Conservation (phyloP, 2,329 filamentous ascomycete genomes). For the Basipetospora chlamydospora region DNA sequence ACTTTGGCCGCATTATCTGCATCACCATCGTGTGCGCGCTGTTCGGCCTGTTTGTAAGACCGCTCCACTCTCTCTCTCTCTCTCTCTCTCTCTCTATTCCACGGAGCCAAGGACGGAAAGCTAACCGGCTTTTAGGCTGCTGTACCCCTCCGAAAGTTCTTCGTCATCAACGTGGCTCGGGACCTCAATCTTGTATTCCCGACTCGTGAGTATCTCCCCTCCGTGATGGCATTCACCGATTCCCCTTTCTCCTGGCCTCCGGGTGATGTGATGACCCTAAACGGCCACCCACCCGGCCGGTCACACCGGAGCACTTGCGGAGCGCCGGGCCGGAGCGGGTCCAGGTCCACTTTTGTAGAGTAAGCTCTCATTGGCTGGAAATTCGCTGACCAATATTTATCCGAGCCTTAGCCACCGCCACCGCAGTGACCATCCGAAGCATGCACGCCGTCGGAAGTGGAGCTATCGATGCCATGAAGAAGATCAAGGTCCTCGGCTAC, state of each 20-base stretch:
- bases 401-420: slow-evolving; percentile 28
- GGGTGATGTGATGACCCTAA: too few relatives aligned
- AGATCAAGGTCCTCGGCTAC: slow-evolving; percentile 38
- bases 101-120: too few relatives aligned
- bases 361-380: too few relatives aligned
- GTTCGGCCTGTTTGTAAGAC: slow-evolving; percentile 52
- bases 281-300: too few relatives aligned
- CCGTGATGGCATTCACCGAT: too few relatives aligned
- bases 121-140: too few relatives aligned
- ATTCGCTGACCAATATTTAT: too few relatives aligned
- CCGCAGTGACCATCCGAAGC: slow-evolving; percentile 45
- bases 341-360: neutral
- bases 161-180: slow-evolving; percentile 49
- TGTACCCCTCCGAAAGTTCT: slow-evolving; percentile 51
- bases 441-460: slow-evolving; percentile 44
- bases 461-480: slow-evolving; percentile 35
- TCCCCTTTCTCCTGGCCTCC: too few relatives aligned
- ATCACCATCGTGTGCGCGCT: slow-evolving; percentile 48
- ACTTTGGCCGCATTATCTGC: slow-evolving; percentile 43
- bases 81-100: too few relatives aligned
- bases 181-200: slow-evolving; percentile 47
- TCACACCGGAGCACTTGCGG: too few relatives aligned
- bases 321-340: neutral
- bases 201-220: slow-evolving; percentile 15
- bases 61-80: too few relatives aligned